Conservation (phyloP, 2,329 filamentous ascomycete genomes). For the Calonectria pseudoturangicola region DNA sequence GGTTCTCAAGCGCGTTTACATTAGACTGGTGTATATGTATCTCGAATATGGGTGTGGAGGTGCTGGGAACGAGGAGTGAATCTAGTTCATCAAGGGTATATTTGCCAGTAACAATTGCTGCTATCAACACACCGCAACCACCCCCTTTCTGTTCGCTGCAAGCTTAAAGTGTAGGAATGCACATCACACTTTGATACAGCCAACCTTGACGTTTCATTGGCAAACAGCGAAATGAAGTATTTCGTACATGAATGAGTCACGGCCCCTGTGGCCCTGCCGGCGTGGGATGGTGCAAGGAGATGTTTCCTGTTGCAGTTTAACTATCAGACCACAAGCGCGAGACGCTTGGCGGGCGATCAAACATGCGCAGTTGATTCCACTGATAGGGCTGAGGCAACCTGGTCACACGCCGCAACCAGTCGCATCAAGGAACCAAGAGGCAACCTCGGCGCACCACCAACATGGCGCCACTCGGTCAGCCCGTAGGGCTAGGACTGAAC, state of each 20-base stretch:
- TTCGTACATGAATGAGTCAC: background rate
- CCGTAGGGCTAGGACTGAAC: background rate
- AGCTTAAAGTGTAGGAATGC: background rate
- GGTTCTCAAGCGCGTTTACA: background rate
- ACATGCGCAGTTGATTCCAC: slow-evolving; percentile 1
- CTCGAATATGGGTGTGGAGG: background rate
- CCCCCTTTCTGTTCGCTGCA: background rate
- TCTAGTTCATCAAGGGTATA: background rate
- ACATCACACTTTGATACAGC: background rate
- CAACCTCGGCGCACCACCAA: background rate
- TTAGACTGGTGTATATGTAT: background rate
- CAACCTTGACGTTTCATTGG: background rate
- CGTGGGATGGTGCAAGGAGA: slow-evolving; percentile 11
- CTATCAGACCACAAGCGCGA: background rate
- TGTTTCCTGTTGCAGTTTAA: background rate
- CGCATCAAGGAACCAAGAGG: background rate
- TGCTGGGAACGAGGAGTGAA: background rate
- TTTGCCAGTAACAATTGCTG: background rate
- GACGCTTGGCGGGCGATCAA: slow-evolving; percentile 11
- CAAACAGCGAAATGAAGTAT: background rate
- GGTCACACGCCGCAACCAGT: background rate
- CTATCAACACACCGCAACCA: background rate
- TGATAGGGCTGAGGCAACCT: slow-evolving; percentile 12
- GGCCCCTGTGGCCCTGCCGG: too few relatives aligned
- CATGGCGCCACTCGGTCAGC: slow-evolving; percentile 15